Evolutionary conservation across 2,329 filamentous ascomycete species (phyloP).

Genomic region (Xylaria sp.): DNA sequence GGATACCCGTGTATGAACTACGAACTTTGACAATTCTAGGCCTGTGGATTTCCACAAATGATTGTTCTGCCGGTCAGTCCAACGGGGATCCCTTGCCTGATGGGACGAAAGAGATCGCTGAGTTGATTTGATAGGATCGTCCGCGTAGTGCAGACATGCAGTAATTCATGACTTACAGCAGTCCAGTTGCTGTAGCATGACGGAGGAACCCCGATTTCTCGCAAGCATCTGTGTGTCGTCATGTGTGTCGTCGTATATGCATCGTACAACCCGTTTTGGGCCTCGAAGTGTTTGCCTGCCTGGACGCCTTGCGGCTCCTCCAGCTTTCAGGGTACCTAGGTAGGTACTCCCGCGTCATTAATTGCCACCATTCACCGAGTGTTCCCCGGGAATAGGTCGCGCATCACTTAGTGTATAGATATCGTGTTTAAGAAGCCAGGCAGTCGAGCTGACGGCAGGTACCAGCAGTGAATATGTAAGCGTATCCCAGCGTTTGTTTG

Average conservation of each 20-base stretch:
- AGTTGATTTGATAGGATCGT: not conserved
- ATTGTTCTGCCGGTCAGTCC: not conserved
- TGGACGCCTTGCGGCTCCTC: slow-evolving; percentile 27
- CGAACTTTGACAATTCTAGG: not conserved
- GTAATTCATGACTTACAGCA: not conserved
- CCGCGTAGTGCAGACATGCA: not conserved
- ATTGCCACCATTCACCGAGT: slow-evolving; percentile 28
- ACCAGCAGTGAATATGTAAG: not conserved
- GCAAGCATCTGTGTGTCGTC: slow-evolving; percentile 1
- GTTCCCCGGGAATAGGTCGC: not conserved
- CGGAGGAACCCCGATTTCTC: not conserved
- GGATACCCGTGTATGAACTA: not conserved
- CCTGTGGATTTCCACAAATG: not conserved
- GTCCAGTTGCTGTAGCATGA: not conserved
- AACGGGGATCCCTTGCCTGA: not conserved
- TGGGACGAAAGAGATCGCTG: not conserved
- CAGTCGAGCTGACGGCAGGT: slow-evolving; percentile 21
- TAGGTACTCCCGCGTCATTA: slow-evolving; percentile 20
- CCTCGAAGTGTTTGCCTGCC: slow-evolving; percentile 21
- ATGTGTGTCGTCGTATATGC: slow-evolving; percentile 6
- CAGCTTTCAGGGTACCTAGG: not conserved
- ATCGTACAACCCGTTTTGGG: slow-evolving; percentile 17
- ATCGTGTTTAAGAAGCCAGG: not conserved
- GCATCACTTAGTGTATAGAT: not conserved
- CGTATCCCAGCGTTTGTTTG: slow-evolving; percentile 7